Evolutionary conservation across 2,329 filamentous ascomycete species (phyloP).

Genomic region (Leptoxyphium fumago): DNA sequence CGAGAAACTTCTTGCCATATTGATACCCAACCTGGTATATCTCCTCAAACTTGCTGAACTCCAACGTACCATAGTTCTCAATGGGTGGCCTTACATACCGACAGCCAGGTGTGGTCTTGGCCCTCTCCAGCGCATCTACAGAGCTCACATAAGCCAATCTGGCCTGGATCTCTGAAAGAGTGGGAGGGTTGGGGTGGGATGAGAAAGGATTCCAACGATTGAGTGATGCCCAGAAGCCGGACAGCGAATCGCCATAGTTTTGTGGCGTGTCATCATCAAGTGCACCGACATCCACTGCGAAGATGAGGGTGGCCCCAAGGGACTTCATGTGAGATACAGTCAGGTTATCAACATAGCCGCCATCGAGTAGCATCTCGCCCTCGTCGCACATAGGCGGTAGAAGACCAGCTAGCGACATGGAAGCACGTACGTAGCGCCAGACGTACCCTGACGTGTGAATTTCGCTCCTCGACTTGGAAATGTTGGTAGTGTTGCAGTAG

Average conservation of each 20-base stretch:
- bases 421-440: constrained; percentile 91
- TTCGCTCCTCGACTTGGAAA: constrained; percentile 81
- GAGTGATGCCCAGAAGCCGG: constrained; percentile 83
- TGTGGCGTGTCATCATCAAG: constrained; percentile 88
- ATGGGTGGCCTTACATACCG: constrained; percentile 94
- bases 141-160: constrained; percentile 88
- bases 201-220: constrained; percentile 98
- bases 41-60: constrained; percentile 96
- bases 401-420: constrained; percentile 88
- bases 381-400: constrained; percentile 92
- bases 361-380: constrained; percentile 89
- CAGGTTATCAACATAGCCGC: constrained; percentile 92
- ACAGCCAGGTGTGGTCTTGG: constrained; percentile 80
- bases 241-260: constrained; percentile 82
- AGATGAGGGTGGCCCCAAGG: constrained; percentile 83
- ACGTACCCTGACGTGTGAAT: constrained; percentile 94
- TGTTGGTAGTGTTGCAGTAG: constrained; percentile 99
- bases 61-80: constrained; percentile 81
- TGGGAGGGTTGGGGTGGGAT: constrained; percentile 76
- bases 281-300: constrained; percentile 86
- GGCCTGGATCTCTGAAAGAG: constrained; percentile 88
- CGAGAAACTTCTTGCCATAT: constrained; percentile 70
- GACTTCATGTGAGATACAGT: constrained; percentile 96
- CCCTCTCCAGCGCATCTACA: constrained; percentile 83
- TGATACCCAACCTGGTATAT: constrained; percentile 81